A percentile compares a stretch with the other conserved stretches of the same genome.
Evolutionary conservation across 352 stramenopile species (phyloP).

Genomic region (Pythium monospermum): DNA sequence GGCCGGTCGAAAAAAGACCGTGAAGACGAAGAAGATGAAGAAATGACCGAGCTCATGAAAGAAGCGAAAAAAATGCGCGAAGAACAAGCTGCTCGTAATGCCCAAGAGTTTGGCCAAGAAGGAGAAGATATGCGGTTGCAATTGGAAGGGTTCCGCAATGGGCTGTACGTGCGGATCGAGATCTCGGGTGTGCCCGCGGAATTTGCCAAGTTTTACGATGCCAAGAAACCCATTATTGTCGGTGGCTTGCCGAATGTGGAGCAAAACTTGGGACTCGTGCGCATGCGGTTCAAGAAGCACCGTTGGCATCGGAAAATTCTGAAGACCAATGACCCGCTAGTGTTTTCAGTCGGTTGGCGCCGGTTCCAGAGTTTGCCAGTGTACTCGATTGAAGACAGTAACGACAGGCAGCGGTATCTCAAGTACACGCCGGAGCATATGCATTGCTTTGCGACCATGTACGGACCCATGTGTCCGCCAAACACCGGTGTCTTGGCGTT

Average conservation of each 20-base stretch:
- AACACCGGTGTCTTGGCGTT: conserved; percentile 98
- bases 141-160: conserved; percentile 95
- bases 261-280: conserved; percentile 91
- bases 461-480: conserved; percentile 92
- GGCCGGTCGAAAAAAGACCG: conserved; percentile 29
- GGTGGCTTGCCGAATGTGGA: conserved; percentile 96
- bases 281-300: conserved; percentile 99
- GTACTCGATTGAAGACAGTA: conserved; percentile 98
- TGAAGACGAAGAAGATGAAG: conserved; percentile 73
- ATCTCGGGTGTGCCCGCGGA: conserved; percentile 92
- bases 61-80: conserved; percentile 80
- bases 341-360: conserved; percentile 98
- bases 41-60: conserved; percentile 83
- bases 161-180: conserved; percentile 96
- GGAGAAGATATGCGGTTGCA: conserved; percentile 90
- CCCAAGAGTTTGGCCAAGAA: conserved; percentile 94
- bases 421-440: conserved; percentile 99
- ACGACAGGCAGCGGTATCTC: conserved; percentile 94
- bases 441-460: conserved; percentile 98
- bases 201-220: conserved; percentile 95
- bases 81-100: conserved; percentile 82
- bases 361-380: conserved; percentile 98
- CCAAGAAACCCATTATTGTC: conserved; percentile 85
- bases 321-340: conserved; percentile 97
- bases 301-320: conserved; percentile 98